Conservation (phyloP, 371 early-diverging fungal species). For the Gilbertella persicaria region DNA sequence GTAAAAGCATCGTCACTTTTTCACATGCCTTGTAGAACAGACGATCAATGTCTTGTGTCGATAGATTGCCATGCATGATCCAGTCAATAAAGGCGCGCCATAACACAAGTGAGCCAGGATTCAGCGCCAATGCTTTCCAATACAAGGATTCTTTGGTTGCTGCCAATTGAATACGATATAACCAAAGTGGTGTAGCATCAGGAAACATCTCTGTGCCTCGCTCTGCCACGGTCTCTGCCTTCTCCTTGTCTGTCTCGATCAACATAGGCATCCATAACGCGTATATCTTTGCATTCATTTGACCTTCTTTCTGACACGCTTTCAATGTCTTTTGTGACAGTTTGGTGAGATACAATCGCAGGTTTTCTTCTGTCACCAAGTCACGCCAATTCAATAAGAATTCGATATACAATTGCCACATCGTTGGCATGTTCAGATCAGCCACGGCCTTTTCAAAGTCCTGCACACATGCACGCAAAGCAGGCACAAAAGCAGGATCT, state of each 20-base stretch:
- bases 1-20: constrained; percentile 45
- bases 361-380: constrained; percentile 55
- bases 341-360: constrained; percentile 60
- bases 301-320: constrained; percentile 37
- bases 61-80: constrained; percentile 24
- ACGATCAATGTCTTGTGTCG: constrained; percentile 30
- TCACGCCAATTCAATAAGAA: constrained; percentile 59
- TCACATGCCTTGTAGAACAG: constrained; percentile 50
- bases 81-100: constrained; percentile 57
- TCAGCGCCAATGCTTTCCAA: constrained; percentile 36
- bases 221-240: constrained; percentile 37
- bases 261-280: constrained; percentile 43
- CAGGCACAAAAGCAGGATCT: constrained; percentile 60
- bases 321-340: constrained; percentile 47
- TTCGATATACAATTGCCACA: constrained; percentile 62
- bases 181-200: constrained; percentile 42
- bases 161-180: constrained; percentile 28
- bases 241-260: constrained; percentile 17
- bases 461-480: constrained; percentile 52
- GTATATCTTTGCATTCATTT: constrained; percentile 50
- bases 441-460: constrained; percentile 48
- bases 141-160: constrained; percentile 22
- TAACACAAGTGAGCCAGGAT: constrained; percentile 35
- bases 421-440: constrained; percentile 35
- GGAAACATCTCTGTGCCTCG: constrained; percentile 46